Percentiles rank a stretch among this genome's conserved stretches.
Conservation (phyloP, 2,329 filamentous ascomycete species). For the Incumbomyces lentus region DNA sequence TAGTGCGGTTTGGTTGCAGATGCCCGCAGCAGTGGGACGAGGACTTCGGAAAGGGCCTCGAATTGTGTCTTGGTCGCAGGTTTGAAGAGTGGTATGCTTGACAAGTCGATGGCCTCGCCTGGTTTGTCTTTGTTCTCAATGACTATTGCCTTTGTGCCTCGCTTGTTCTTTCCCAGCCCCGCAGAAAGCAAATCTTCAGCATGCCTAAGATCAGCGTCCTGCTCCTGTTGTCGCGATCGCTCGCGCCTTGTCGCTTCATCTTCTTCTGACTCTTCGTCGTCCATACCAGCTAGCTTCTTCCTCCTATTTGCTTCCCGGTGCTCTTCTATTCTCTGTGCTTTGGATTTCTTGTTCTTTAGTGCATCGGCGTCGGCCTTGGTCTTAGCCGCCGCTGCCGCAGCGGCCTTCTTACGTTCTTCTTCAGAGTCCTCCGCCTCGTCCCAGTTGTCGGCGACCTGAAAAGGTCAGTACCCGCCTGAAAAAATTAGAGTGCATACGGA, state of each 20-base stretch:
- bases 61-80: conserved; percentile 82
- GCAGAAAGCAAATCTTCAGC: conserved; percentile 85
- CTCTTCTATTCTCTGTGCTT: conserved; percentile 75
- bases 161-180: conserved; percentile 59
- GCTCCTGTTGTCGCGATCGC: conserved; percentile 66
- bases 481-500: conserved; percentile 32
- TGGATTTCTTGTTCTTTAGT: conserved; percentile 82
- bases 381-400: conserved; percentile 75
- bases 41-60: conserved; percentile 61
- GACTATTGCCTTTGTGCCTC: conserved; percentile 56
- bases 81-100: conserved; percentile 73
- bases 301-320: conserved; percentile 53
- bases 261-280: conserved; percentile 52
- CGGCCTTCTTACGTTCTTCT: conserved; percentile 87
- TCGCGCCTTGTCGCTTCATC: conserved; percentile 62
- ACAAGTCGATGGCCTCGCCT: conserved; percentile 68
- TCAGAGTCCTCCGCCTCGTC: conserved; percentile 95
- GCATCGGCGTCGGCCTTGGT: conserved; percentile 82
- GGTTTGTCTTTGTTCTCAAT: conserved; percentile 64
- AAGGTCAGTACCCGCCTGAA: conserved; percentile 4
- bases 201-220: conserved; percentile 79
- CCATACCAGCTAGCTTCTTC: conserved; percentile 49
- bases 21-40: conserved; percentile 65
- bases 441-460: conserved; percentile 86
- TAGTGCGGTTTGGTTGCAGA: conserved; percentile 88